A percentile compares a stretch with the other conserved stretches of the same genome.
These are phyloP conservation scores for Blastobotrys indianensis DNA, from an alignment of 1,139 yeast species.

Conservation along the genomic window DNA sequence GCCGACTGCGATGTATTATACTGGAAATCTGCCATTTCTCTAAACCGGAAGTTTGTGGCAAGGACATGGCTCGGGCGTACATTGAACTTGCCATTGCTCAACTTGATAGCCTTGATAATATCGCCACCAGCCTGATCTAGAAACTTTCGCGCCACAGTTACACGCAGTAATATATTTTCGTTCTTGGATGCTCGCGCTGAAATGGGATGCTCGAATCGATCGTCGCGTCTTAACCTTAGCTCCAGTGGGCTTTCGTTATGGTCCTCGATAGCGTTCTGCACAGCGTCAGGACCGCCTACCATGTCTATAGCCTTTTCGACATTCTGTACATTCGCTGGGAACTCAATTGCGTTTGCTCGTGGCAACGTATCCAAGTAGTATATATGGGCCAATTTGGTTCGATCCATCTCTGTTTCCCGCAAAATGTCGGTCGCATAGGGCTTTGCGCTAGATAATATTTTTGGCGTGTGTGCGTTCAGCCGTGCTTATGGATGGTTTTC, in stretches of 20 bases:
- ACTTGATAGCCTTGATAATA: conserved; percentile 46
- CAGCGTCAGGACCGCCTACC: conserved; percentile 64
- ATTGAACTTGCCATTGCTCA: conserved; percentile 30
- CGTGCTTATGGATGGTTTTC: too few species aligned
- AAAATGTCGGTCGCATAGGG: too few species aligned
- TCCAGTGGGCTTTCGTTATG: conserved; percentile 47
- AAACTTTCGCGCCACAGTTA: conserved; percentile 61
- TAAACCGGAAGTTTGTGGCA: conserved; percentile 66
- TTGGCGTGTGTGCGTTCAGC: too few species aligned
- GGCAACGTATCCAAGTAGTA: conserved; percentile 23
- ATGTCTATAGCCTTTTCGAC: conserved; percentile 57
- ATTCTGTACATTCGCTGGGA: conserved; percentile 69
- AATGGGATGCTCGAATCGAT: conserved; percentile 80
- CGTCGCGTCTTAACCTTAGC: conserved; percentile 55
- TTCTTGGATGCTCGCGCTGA: conserved; percentile 40
- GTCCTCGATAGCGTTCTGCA: conserved; percentile 35
- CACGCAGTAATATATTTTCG: conserved; percentile 63
- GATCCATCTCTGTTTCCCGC: too few species aligned
- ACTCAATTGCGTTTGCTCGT: conserved; percentile 44
- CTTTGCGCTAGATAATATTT: too few species aligned
- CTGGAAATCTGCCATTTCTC: conserved; percentile 88
- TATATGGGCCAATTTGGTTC: conserved; percentile 17
- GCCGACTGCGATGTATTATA: conserved; percentile 54
- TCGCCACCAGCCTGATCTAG: conserved; percentile 45
- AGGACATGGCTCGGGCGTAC: conserved; percentile 63